Conservation (phyloP, 2,329 filamentous ascomycete genomes). For the Lachnellula subtilissima region DNA sequence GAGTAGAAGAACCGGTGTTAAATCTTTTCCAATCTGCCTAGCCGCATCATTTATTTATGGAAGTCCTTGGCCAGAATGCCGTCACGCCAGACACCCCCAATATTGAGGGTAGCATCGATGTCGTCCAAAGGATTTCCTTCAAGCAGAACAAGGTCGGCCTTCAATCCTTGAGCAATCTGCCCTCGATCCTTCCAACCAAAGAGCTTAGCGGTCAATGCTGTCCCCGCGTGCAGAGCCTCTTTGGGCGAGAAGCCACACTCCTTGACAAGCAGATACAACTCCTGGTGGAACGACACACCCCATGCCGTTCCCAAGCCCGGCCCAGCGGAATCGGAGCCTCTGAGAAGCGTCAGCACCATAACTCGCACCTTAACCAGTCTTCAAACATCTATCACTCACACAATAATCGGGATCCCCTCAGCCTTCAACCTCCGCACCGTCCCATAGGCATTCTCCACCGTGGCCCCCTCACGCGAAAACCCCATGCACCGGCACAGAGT, state of each 20-base stretch:
- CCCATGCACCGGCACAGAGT: background rate
- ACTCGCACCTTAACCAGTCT: background rate
- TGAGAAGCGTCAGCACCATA: background rate
- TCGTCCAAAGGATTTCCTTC: slow-evolving; percentile 28
- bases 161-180: slow-evolving; percentile 21
- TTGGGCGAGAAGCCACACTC: slow-evolving; percentile 23
- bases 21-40: too few species aligned
- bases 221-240: slow-evolving; percentile 28
- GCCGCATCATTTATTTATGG: background rate
- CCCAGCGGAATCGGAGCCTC: slow-evolving; percentile 3
- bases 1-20: too few species aligned
- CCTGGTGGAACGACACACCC: slow-evolving; percentile 22
- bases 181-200: slow-evolving; percentile 27
- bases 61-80: slow-evolving; percentile 4
- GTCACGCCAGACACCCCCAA: slow-evolving; percentile 26
- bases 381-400: background rate
- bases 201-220: slow-evolving; percentile 14
- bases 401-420: slow-evolving; percentile 3
- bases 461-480: background rate
- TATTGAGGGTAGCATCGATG: slow-evolving; percentile 26
- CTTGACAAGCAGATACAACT: slow-evolving; percentile 25
- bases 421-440: slow-evolving; percentile 1
- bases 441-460: slow-evolving; percentile 3
- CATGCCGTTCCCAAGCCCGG: slow-evolving; percentile 3
- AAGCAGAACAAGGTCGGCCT: slow-evolving; percentile 29